phyloP scores from a whole-genome alignment of 331 rosid species.

The Malus hybrid region DNA sequence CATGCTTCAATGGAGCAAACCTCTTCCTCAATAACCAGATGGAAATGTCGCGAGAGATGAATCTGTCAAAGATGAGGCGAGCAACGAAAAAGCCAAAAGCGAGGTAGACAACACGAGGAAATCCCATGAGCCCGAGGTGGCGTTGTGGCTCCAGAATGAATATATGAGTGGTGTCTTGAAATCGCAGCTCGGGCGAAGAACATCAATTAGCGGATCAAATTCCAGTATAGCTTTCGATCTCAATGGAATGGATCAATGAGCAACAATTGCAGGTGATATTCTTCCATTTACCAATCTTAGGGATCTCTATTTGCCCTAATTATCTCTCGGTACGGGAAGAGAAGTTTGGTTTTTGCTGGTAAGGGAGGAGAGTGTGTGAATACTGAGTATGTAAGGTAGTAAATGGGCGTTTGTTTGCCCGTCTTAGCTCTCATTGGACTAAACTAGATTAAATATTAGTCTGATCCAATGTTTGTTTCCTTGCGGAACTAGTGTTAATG shows the following conservation, averaged over 20 bases:
- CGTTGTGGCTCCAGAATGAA: conserved; percentile 39
- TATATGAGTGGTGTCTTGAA: conserved; percentile 33
- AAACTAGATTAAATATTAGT: too few relatives aligned
- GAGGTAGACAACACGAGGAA: conserved; percentile 55
- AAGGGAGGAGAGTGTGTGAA: not conserved
- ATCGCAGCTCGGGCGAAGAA: conserved; percentile 19
- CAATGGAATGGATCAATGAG: not conserved
- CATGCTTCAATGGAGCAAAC: conserved; percentile 44
- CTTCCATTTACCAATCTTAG: not conserved
- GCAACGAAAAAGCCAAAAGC: conserved; percentile 42
- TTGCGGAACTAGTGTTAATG: too few relatives aligned
- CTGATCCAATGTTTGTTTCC: too few relatives aligned
- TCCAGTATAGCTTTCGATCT: not conserved
- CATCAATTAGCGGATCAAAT: conserved; percentile 3
- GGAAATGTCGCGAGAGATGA: conserved; percentile 63
- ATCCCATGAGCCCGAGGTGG: conserved; percentile 35
- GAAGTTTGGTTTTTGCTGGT: not conserved
- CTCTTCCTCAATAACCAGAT: conserved; percentile 52
- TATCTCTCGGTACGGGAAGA: not conserved
- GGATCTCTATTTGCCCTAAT: conserved; percentile 22
- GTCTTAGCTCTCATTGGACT: too few relatives aligned
- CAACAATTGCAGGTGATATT: not conserved
- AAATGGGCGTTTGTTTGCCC: too few relatives aligned
- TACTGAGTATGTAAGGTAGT: not conserved
- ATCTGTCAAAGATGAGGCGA: conserved; percentile 62